Evolutionary conservation across 306 rosid species (phyloP), one percentile per base, ranked within the genome.

Genomic region (Cotoneaster glaucophyllus): DNA sequence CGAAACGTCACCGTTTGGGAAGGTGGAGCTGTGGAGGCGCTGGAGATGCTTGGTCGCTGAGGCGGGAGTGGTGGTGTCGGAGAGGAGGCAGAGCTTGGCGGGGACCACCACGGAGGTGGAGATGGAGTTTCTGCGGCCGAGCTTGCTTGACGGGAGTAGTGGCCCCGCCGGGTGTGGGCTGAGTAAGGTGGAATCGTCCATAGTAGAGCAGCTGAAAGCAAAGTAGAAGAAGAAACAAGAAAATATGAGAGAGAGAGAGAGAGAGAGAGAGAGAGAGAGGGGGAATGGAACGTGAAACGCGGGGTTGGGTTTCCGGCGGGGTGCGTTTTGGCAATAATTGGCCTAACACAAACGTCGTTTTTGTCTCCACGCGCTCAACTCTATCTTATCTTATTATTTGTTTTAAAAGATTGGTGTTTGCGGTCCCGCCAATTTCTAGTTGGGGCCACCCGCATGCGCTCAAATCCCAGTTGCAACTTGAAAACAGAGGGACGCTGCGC

Each of bases 41-140:
- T 54, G 74, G 56, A 78, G 77, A 21, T 78, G 75, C 31, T 76
- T 81, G 82, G 54, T 32, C 57, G 61, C 15, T 15, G 73, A 14
- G 58, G 45, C 4, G 48, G 78, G 14, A 2, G 66, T 29, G 17
- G 76, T 28, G 3, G 56, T 17, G 69, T 75, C 8, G 45, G 74
- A 4, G 45, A 86, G 71, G 67, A 67, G 70, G 68, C 58, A 28
- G 41, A 78, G 79, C 19, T 76, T 79, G 18, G 32, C 26, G 26
- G 89, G 83, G 54, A 86, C 32, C 29, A 73, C 78, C 17, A 74
- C 77, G 5, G 93, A 71, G 15, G 85, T 29, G 56, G 90, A 53
- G 69, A 90, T 80, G 61, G 97, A 88, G 83, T 88, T 80, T 5
- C 85, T 83, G 21, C 96, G 93, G 76, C 87, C 87, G 67, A 69